Evolutionary conservation across 164 flowering plant species (phyloP), one percentile per base, ranked within the genome.

Genomic region (Stephania cephalantha): DNA sequence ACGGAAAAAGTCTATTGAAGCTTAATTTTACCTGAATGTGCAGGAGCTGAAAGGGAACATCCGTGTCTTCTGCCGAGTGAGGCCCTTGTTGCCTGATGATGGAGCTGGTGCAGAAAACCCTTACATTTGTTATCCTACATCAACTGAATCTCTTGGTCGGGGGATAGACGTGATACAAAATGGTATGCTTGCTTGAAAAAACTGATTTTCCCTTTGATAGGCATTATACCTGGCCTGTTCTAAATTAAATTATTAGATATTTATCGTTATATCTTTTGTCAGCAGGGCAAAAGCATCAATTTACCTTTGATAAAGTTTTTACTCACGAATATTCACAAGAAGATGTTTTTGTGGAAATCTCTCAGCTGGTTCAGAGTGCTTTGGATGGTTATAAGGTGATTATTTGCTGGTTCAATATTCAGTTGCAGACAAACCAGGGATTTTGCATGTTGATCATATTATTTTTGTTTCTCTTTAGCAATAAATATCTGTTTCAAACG

Each of bases 21-120:
- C 78, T 78, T 29, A 72, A 35, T 25, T 44, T 46, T 68, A 74
- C 72, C 58, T 66, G 64, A 44, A 75, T 20, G 10, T 82, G 71
- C 88, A 96, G 99, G 99, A 96, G 80, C 78, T 96, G 18, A 96
- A 96, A 79, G 99, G 99, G 44, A 96, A 96, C 73, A 94, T 96
- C 25, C 89, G 99, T 4, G 99, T 96, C 15, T 96, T 96, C 79
- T 96, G 99, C 78, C 81, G 99, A 85, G 98, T 96, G 3, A 86
- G 99, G 6, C 99, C 99, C 50, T 73, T 90, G 42, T 78, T 93
- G 74, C 89, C 95, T 64, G 97, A 91, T 68, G 98, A 94, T 71
- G 85, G 85, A 72, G 82, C 74, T 75, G 81, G 84, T 17, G 11
- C 83, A n/a, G 97, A 92, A 68, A 78, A 77, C 17, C 83, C 88